Conservation (phyloP, 2,329 filamentous ascomycete species). For the Cercospora sp. region DNA sequence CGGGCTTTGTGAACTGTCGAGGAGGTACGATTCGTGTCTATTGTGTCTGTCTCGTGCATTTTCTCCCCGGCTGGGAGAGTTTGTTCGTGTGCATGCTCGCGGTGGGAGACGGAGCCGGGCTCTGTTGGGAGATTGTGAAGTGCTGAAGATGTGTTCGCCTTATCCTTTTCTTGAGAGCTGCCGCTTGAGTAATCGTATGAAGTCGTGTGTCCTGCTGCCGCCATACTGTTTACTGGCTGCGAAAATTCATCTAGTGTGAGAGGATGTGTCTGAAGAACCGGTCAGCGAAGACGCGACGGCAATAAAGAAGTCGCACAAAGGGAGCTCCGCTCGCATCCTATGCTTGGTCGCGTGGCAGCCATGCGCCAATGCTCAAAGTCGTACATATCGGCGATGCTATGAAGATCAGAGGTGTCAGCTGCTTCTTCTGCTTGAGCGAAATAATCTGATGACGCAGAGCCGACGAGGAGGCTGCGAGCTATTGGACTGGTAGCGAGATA, state of each 20-base stretch:
- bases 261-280: neutral
- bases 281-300: neutral
- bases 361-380: neutral
- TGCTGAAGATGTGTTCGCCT: neutral
- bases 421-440: neutral
- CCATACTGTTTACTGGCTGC: conserved; percentile 10
- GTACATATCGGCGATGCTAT: conserved; percentile 13
- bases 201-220: neutral
- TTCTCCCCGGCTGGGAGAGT: conserved; percentile 15
- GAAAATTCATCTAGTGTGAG: neutral
- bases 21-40: conserved; percentile 13
- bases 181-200: neutral
- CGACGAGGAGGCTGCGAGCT: conserved; percentile 8
- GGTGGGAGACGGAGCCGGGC: conserved; percentile 1
- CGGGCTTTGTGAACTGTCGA: conserved; percentile 14
- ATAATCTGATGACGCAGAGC: neutral
- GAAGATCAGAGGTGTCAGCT: conserved; percentile 7
- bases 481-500: conserved; percentile 4
- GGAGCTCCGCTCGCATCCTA: neutral
- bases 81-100: conserved; percentile 14
- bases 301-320: conserved; percentile 10
- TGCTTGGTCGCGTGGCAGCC: conserved; percentile 7
- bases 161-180: neutral
- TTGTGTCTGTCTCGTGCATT: conserved; percentile 3
- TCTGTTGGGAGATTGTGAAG: conserved; percentile 10